Conservation (phyloP, 805 yeast genomes). For the Sporopachydermia quercuum region DNA sequence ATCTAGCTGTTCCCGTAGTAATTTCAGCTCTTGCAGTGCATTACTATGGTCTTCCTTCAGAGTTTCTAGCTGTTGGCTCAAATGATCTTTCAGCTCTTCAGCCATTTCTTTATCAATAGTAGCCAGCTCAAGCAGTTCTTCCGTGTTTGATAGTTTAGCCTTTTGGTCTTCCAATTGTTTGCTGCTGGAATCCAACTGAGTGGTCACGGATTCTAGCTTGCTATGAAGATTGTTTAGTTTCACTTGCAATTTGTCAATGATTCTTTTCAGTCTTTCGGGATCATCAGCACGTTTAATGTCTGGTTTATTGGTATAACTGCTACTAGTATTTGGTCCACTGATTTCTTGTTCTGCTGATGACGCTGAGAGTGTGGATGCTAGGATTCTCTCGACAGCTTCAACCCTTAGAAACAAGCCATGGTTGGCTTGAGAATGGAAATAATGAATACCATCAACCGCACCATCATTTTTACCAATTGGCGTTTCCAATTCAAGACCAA, state of each 20-base stretch:
- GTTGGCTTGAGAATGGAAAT: slow-evolving; percentile 24
- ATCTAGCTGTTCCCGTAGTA: slow-evolving; percentile 14
- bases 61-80: slow-evolving; percentile 13
- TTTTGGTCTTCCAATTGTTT: slow-evolving; percentile 5
- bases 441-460: slow-evolving; percentile 25
- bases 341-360: neutral
- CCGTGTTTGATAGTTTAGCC: slow-evolving; percentile 9
- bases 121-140: slow-evolving; percentile 18
- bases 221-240: slow-evolving; percentile 8
- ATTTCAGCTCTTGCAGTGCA: slow-evolving; percentile 13
- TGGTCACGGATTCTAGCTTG: slow-evolving; percentile 10
- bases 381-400: neutral
- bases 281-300: slow-evolving; percentile 14
- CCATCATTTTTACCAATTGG: slow-evolving; percentile 36
- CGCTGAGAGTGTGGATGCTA: no score
- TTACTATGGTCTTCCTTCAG: slow-evolving; percentile 10
- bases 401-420: slow-evolving; percentile 17
- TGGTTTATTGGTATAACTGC: neutral
- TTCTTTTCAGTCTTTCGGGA: slow-evolving; percentile 14
- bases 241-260: slow-evolving; percentile 10
- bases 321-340: neutral
- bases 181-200: slow-evolving; percentile 9
- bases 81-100: slow-evolving; percentile 16
- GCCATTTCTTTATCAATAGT: slow-evolving; percentile 21
- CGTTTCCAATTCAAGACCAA: slow-evolving; percentile 30